A percentile compares a stretch with the other conserved stretches of the same genome.
phyloP scores from a whole-genome alignment of 495 filamentous ascomycete genomes.

The Ramalina peruviana region DNA sequence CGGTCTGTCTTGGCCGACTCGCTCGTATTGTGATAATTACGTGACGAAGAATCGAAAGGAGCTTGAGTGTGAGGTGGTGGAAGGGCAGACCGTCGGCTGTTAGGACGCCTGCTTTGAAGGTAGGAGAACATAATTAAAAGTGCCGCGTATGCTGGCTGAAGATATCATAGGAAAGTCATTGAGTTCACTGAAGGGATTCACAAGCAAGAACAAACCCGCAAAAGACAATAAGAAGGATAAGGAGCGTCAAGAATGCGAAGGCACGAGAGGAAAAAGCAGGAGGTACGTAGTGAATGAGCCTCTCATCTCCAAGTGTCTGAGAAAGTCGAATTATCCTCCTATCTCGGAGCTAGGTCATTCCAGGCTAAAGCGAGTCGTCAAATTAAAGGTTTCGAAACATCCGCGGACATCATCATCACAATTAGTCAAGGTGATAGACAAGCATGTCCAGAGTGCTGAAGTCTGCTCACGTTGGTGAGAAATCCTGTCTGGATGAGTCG shows the following conservation, averaged over 20 bases:
- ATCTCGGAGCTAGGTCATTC: no score
- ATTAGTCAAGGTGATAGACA: no score
- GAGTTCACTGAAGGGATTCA: not conserved
- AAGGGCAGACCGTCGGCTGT: constrained; percentile 20
- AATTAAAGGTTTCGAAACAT: no score
- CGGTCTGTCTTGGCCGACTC: not conserved
- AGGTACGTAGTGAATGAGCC: no score
- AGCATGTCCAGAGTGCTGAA: no score
- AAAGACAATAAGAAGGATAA: not conserved
- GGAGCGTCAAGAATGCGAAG: not conserved
- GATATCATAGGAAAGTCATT: not conserved
- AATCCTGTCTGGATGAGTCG: no score
- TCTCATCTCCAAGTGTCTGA: no score
- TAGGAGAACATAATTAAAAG: constrained; percentile 24
- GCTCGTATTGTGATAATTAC: constrained; percentile 2
- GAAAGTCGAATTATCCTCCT: no score
- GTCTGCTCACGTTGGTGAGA: no score
- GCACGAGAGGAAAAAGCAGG: not conserved
- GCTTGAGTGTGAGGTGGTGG: constrained; percentile 10
- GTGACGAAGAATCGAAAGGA: not conserved
- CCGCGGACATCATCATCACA: no score
- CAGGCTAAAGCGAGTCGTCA: no score
- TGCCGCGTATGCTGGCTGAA: constrained; percentile 3
- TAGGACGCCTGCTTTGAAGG: constrained; percentile 21
- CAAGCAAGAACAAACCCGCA: no score